Conservation (phyloP, 2,329 filamentous ascomycete species). For the Phoma sp. region DNA sequence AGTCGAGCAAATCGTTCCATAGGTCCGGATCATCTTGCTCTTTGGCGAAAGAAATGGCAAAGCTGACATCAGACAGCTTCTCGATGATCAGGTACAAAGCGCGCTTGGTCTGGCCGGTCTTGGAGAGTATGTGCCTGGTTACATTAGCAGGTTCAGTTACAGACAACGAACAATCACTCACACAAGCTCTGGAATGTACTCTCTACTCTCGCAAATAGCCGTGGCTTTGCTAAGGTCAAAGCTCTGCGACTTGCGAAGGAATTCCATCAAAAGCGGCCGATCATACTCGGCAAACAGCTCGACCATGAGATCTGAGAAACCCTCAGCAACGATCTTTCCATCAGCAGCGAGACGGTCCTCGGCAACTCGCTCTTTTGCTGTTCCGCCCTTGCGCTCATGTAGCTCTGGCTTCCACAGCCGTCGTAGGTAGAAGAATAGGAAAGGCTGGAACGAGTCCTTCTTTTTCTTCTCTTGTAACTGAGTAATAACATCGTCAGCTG, state of each 20-base stretch:
- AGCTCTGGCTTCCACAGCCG: constrained; percentile 82
- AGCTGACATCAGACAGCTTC: constrained; percentile 86
- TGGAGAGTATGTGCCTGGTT: constrained; percentile 78
- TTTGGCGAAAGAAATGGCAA: constrained; percentile 93
- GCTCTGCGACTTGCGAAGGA: constrained; percentile 80
- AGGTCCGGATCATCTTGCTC: constrained; percentile 89
- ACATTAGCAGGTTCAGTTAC: constrained; percentile 21
- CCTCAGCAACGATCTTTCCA: constrained; percentile 75
- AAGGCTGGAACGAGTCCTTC: constrained; percentile 66
- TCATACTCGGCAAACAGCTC: constrained; percentile 87
- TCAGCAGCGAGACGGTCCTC: constrained; percentile 58
- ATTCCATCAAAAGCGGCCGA: constrained; percentile 80
- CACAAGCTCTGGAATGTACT: constrained; percentile 91
- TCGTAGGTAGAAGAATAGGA: constrained; percentile 90
- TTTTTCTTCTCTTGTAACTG: constrained; percentile 70
- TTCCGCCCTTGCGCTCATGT: constrained; percentile 51
- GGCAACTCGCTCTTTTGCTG: constrained; percentile 49
- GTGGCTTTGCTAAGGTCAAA: constrained; percentile 86
- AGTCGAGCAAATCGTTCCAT: constrained; percentile 93
- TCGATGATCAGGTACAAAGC: constrained; percentile 94
- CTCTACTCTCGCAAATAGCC: constrained; percentile 77
- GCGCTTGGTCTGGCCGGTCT: constrained; percentile 91
- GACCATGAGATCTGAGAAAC: constrained; percentile 85
- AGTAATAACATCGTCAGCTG: constrained; percentile 75
- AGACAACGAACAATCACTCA: constrained; percentile 30